Base-by-base conservation (phyloP, 2,329 filamentous ascomycete genomes). In the Epichloe baconii region DNA sequence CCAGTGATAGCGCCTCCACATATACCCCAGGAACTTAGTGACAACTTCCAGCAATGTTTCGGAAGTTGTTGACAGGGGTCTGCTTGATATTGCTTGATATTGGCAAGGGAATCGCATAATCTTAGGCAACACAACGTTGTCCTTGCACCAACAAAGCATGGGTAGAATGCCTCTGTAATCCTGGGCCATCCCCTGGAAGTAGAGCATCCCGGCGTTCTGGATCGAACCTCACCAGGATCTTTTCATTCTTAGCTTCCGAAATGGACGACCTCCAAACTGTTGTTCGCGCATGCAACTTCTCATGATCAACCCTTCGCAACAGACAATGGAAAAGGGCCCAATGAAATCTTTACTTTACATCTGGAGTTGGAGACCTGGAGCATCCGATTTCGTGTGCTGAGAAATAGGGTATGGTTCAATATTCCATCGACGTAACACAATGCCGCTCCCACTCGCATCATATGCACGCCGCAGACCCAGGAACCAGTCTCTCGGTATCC, bases 401-500 rank as follows among this genome's bases (percentile, higher is more conserved):
- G 15, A n/a, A 36, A 31, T 10, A 46, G n/a, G 23, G 7, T 11
- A 12, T 14, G 44, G n/a, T 34, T n/a, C 43, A 15, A 40, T 23
- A 42, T 23, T 5, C 21, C 26, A 31, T 23, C 36, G 2, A n/a
- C 4, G 51, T 52, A 19, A 26, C 19, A 52, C 46, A 46, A 46
- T 19, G 17, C 36, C 47, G 42, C 47, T 45, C 43, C 21, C 15
- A 35, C 43, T 43, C 42, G 43, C 36, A 12, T 45, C 19, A 36
- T 17, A 12, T n/a, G 43, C 21, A 23, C 37, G 14, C 43, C 41
- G 34, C 37, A 23, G 15, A 23, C 36, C 47, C 47, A n/a, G n/a
- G 47, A 49, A 49, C 51, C 47, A 45, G 17, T 40, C 42, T 23
- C 42, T 47, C 51, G 51, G 51, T 49, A 52, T 42, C 38, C 15